Evolutionary conservation across 495 filamentous ascomycete genomes (phyloP).

Genomic region (Aspergillus bridgeri): DNA sequence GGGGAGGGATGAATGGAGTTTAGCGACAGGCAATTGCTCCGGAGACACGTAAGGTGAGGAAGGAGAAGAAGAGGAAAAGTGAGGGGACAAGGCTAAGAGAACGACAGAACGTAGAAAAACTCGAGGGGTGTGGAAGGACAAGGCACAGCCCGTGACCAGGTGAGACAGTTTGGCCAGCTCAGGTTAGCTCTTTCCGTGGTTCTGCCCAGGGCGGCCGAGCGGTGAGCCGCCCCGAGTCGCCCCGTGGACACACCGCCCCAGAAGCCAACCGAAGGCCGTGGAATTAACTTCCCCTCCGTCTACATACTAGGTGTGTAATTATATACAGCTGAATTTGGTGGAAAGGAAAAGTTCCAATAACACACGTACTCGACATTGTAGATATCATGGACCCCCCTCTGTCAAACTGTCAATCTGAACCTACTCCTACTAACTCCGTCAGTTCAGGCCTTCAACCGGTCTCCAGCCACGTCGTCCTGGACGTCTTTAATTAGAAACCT

Average conservation of each 20-base stretch:
- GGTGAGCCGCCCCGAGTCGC: conserved; percentile 28
- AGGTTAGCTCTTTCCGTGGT: conserved; percentile 5
- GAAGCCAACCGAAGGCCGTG: conserved; percentile 4
- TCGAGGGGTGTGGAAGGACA: conserved; percentile 22
- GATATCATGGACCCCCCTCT: no score
- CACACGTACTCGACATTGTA: neutral
- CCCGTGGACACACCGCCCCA: neutral
- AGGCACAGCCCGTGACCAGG: conserved; percentile 4
- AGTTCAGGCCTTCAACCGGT: conserved; percentile 47
- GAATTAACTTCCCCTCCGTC: conserved; percentile 1
- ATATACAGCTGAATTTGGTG: neutral
- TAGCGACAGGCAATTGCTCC: conserved; percentile 1
- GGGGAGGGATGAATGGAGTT: neutral
- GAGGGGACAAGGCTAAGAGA: conserved; percentile 12
- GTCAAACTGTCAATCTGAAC: no score
- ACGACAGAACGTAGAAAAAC: conserved; percentile 30
- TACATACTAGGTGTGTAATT: neutral
- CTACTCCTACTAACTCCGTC: conserved; percentile 1
- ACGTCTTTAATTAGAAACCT: conserved; percentile 79
- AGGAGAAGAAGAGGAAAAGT: conserved; percentile 14
- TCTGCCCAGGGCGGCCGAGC: conserved; percentile 21
- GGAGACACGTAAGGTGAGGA: conserved; percentile 5
- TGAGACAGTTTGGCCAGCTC: conserved; percentile 14
- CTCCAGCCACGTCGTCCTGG: conserved; percentile 64
- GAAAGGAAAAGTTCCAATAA: neutral